Evolutionary conservation across 345 rosid species (phyloP).

Genomic region (Eucalyptus cladocalyx): DNA sequence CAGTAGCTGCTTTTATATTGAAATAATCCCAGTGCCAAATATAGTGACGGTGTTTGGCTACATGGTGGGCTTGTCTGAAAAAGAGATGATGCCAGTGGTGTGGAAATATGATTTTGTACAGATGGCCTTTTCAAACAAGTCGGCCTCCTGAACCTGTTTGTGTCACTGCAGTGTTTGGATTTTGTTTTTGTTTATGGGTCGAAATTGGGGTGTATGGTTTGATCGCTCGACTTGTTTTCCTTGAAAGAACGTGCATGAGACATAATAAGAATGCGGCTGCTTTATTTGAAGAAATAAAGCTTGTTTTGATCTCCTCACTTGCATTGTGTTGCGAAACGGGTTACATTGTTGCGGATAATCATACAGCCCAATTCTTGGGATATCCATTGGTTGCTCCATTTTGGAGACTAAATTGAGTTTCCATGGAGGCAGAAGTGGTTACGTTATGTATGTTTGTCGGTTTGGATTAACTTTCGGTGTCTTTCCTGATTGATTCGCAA

Average conservation of each 20-base stretch:
- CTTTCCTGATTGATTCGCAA: not conserved
- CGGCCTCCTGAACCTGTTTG: not conserved
- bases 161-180: not conserved
- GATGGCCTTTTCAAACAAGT: not conserved
- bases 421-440: not conserved
- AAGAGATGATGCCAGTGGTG: not conserved
- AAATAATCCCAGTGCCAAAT: not conserved
- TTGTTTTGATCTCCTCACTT: not conserved
- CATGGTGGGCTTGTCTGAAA: not conserved
- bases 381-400: not conserved
- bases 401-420: not conserved
- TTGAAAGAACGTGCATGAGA: not conserved
- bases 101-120: not conserved
- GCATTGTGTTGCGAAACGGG: not conserved
- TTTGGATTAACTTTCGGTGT: not conserved
- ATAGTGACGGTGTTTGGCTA: not conserved
- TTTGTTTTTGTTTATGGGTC: not conserved
- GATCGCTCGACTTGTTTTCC: not conserved
- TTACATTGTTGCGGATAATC: not conserved
- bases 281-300: not conserved
- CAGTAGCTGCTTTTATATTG: not conserved
- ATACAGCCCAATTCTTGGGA: not conserved
- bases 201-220: not conserved
- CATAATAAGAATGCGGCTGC: not conserved
- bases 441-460: not conserved